Evolutionary conservation across 2,329 filamentous ascomycete species (phyloP).

Genomic region (Nemania sp.): DNA sequence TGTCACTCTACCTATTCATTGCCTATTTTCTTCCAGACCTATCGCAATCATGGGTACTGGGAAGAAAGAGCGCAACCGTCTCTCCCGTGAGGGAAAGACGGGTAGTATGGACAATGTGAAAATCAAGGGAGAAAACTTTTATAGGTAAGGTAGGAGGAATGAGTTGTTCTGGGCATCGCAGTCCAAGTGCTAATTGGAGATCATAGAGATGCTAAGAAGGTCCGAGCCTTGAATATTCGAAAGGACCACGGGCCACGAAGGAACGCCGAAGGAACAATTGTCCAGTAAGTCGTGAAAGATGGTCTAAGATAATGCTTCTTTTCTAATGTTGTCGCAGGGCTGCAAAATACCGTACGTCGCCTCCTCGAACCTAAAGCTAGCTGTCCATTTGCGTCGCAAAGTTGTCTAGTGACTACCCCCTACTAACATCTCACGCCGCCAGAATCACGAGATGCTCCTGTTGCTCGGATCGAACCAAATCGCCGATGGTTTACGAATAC

Average conservation of each 20-base stretch:
- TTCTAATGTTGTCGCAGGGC: slow-evolving; percentile 55
- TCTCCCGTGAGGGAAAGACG: slow-evolving; percentile 85
- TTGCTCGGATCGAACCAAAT: slow-evolving; percentile 92
- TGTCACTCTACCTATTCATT: too few species aligned
- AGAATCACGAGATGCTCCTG: slow-evolving; percentile 81
- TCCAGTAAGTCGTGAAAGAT: slow-evolving; percentile 60
- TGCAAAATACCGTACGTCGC: slow-evolving; percentile 71
- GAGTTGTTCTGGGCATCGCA: not conserved
- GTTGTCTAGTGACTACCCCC: not conserved
- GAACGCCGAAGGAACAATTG: slow-evolving; percentile 86
- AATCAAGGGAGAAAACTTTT: slow-evolving; percentile 98
- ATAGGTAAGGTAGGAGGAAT: slow-evolving; percentile 55
- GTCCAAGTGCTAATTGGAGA: slow-evolving; percentile 3
- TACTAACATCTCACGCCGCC: slow-evolving; percentile 6
- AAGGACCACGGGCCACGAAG: slow-evolving; percentile 87
- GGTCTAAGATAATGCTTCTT: too few species aligned
- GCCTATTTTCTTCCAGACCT: slow-evolving; percentile 35
- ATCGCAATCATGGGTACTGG: slow-evolving; percentile 77
- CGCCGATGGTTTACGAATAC: slow-evolving; percentile 99
- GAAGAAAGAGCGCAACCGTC: slow-evolving; percentile 90
- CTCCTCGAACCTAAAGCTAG: not conserved
- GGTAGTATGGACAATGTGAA: slow-evolving; percentile 90
- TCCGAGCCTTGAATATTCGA: slow-evolving; percentile 89
- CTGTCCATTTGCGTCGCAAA: too few species aligned
- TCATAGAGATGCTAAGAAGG: slow-evolving; percentile 75